Conservation (phyloP, 352 stramenopile genomes). For the Phytophthora vignae region DNA sequence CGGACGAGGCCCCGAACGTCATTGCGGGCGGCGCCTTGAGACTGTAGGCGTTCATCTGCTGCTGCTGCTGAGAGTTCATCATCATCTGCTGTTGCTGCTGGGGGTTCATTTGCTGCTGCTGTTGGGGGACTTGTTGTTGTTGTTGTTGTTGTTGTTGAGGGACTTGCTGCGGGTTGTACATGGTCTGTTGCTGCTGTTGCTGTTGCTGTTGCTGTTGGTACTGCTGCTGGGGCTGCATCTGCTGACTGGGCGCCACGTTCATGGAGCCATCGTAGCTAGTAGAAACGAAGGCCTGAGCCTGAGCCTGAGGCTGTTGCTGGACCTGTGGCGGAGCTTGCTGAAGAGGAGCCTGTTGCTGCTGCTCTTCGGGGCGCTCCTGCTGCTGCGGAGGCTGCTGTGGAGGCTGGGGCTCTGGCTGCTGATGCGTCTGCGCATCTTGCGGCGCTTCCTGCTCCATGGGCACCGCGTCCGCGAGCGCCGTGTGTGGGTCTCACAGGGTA, state of each 20-base stretch:
- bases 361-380: too few relatives aligned
- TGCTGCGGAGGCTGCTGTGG: not conserved
- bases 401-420: not conserved
- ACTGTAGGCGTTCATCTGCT: slow-evolving; percentile 32
- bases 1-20: slow-evolving; percentile 27
- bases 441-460: not conserved
- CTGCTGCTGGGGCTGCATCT: slow-evolving; percentile 31
- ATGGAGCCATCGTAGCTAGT: slow-evolving; percentile 28
- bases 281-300: slow-evolving; percentile 19
- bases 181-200: slow-evolving; percentile 22
- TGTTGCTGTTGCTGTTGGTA: slow-evolving; percentile 4
- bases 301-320: too few relatives aligned
- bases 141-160: too few relatives aligned
- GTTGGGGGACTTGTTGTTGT: slow-evolving; percentile 22
- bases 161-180: slow-evolving; percentile 20
- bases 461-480: not conserved
- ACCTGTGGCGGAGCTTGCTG: too few relatives aligned
- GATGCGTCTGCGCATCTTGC: slow-evolving; percentile 9
- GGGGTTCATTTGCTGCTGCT: slow-evolving; percentile 29
- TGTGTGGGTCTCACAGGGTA: too few relatives aligned
- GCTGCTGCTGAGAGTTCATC: too few relatives aligned
- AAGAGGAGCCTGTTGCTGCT: too few relatives aligned
- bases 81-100: slow-evolving; percentile 27
- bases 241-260: slow-evolving; percentile 21
- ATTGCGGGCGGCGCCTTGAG: slow-evolving; percentile 26